Base-by-base conservation (phyloP, 2,329 filamentous ascomycete genomes). In the Scopulariopsis brevicaulis region DNA sequence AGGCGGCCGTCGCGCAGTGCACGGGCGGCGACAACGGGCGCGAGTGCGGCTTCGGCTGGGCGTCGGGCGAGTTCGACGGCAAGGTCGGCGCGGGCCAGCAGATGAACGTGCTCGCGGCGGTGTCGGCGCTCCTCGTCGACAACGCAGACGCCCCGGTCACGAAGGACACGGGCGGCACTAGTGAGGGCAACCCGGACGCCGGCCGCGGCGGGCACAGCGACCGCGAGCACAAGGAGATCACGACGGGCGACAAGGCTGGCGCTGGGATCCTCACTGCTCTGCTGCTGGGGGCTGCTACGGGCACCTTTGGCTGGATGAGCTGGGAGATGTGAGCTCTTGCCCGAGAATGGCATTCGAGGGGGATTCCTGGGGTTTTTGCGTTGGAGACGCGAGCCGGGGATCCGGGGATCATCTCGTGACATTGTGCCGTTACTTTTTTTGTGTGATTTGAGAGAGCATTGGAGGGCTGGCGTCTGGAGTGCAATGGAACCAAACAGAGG, bases 51-150 rank as follows among this genome's bases (percentile, higher is more conserved):
- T 74, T 82, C 55, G 73, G 72, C 59, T 86, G 82, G 82, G 74
- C 73, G 43, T 67, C 68, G 5, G 75, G 72, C 2, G 65, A 63
- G 4, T 84, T 76, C 63, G 81, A 84, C 61, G 78, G 78, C 51
- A 79, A 74, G 59, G 76, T 71, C 4, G 80, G 82, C 35, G 79
- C 82, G 56, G 81, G 83, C 10, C 80, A 86, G 67, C 74, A 82
- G 64, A 82, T 86, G 74, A 78, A 77, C 57, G 82, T 78, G 0
- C 69, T 85, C 15, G 77, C 77, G 28, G 76, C 83, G 3, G 75
- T 84, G 20, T 77, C 77, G 5, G 76, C 76, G 1, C 76, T 79
- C 4, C 69, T 85, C 52, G 73, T 81, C 52, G 66, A 69, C 32
- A 62, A 67, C 4, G 70, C 71, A 2, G 67, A 72, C 24, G 62